phyloP scores from a whole-genome alignment of 176 grass and related monocot species.

The Eremochloa ophiuroides region DNA sequence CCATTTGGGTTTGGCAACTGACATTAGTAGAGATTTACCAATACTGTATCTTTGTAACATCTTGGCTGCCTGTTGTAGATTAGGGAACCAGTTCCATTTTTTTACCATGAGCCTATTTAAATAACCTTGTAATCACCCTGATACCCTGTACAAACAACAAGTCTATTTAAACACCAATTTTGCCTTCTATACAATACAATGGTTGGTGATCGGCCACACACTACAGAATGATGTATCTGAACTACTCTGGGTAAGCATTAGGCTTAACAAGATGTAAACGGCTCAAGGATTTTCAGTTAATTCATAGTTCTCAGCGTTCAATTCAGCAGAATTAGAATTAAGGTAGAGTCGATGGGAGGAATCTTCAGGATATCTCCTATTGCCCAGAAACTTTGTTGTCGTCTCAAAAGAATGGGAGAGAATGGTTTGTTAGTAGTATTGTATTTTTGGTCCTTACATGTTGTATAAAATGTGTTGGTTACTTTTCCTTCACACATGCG shows the following conservation, averaged over 20 bases:
- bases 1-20: slow-evolving; percentile 86
- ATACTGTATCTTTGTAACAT: too few relatives aligned
- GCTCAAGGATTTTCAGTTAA: not conserved
- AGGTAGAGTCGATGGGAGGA: not conserved
- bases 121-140: too few relatives aligned
- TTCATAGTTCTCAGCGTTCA: not conserved
- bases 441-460: not conserved
- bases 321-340: not conserved
- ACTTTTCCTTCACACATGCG: not conserved
- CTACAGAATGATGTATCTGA: not conserved
- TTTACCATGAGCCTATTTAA: too few relatives aligned
- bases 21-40: slow-evolving; percentile 23
- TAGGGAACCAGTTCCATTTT: too few relatives aligned
- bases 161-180: too few relatives aligned
- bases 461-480: not conserved
- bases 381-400: not conserved
- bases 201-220: not conserved
- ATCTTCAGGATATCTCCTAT: not conserved
- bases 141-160: too few relatives aligned
- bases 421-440: not conserved
- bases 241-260: not conserved
- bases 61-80: too few relatives aligned
- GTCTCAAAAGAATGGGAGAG: not conserved
- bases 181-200: too few relatives aligned
- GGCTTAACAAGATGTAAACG: not conserved